Conservation (phyloP, 768 basidiomycete genomes). For the Roridomyces roridus region DNA sequence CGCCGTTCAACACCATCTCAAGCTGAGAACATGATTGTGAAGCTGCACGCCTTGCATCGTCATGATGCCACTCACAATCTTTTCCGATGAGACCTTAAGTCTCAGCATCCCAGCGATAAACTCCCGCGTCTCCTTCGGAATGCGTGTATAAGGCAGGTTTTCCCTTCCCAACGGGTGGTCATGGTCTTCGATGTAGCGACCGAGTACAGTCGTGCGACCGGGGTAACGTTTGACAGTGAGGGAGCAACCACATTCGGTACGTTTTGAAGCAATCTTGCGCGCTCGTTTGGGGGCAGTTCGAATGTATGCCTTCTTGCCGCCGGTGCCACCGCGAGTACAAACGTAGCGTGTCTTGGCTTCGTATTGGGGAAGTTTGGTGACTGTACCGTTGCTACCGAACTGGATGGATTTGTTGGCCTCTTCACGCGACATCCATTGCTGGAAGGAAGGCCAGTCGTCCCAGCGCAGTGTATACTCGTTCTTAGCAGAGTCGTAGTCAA, state of each 20-base stretch:
- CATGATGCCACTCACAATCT: neutral
- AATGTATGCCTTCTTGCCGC: constrained; percentile 3
- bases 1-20: neutral
- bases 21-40: neutral
- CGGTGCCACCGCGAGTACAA: constrained; percentile 2
- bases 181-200: neutral
- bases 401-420: no score
- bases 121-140: neutral
- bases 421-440: no score
- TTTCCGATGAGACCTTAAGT: neutral
- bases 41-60: neutral
- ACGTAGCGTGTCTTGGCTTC: neutral
- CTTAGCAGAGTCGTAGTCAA: no score
- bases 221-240: constrained; percentile 7
- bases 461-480: no score
- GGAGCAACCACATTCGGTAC: neutral
- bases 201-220: neutral
- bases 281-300: neutral
- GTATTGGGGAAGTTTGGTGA: neutral
- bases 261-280: neutral
- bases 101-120: neutral
- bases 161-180: neutral
- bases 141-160: neutral
- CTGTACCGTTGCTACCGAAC: no score
- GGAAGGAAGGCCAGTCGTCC: no score